Evolutionary conservation across 2,329 filamentous ascomycete genomes (phyloP).

Genomic region (Esteya vermicola): DNA sequence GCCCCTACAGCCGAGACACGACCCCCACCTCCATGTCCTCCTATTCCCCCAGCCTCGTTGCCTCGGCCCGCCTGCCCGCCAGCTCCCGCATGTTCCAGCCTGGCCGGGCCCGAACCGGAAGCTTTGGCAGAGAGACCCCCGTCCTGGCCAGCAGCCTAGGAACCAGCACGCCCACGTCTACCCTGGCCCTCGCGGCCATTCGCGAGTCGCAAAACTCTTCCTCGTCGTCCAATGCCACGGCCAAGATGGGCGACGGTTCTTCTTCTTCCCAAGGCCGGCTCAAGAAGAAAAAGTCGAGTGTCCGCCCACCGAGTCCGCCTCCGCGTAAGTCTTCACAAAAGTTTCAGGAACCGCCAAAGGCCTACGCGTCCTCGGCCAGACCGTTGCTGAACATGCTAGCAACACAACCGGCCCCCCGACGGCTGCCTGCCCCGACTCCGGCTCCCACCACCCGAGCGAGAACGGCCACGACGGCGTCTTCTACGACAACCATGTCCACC

Average conservation of each 20-base stretch:
- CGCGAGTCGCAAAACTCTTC: conserved; percentile 59
- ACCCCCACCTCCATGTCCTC: conserved; percentile 69
- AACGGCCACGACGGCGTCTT: conserved; percentile 6
- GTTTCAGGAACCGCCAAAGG: conserved; percentile 24
- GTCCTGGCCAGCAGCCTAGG: conserved; percentile 31
- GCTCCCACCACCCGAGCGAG: no score
- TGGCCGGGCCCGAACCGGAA: conserved; percentile 41
- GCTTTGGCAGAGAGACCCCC: conserved; percentile 35
- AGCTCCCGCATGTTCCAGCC: conserved; percentile 34
- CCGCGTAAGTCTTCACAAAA: conserved; percentile 48
- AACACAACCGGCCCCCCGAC: no score
- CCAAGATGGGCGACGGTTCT: no score
- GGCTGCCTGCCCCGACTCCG: no score
- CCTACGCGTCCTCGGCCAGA: conserved; percentile 19
- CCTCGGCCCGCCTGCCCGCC: conserved; percentile 28
- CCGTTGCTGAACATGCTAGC: conserved; percentile 7
- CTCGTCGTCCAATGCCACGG: conserved; percentile 45
- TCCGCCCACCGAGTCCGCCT: conserved; percentile 46
- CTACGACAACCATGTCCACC: conserved; percentile 5
- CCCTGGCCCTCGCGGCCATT: conserved; percentile 47
- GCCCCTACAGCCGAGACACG: conserved; percentile 61
- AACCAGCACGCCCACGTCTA: conserved; percentile 34
- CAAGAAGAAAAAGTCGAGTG: no score
- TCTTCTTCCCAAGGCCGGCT: no score
- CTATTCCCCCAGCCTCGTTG: conserved; percentile 51